phyloP scores from a whole-genome alignment of 2,329 filamentous ascomycete genomes.

The Alternaria gaisen region DNA sequence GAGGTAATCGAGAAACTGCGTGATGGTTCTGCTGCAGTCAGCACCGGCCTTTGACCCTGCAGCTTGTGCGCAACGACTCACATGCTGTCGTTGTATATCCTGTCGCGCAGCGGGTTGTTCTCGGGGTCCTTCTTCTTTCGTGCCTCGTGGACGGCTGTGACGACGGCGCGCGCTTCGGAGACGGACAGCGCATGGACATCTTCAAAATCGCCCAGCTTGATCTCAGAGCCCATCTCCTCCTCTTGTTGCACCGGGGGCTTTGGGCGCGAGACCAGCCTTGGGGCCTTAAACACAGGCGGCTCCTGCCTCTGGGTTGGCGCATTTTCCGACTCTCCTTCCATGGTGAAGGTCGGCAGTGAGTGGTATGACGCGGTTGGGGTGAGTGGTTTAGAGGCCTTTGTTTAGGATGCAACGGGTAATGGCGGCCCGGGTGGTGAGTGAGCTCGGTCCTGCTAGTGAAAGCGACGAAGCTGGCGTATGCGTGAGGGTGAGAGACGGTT shows the following conservation, averaged over 20 bases:
- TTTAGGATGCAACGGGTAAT: not conserved
- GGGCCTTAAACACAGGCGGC: conserved; percentile 42
- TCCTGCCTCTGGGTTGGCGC: conserved; percentile 24
- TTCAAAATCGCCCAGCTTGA: conserved; percentile 93
- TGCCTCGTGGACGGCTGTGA: conserved; percentile 87
- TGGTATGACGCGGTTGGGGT: not conserved
- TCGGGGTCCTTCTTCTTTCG: conserved; percentile 72
- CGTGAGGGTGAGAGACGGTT: not conserved
- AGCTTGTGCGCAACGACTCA: conserved; percentile 24
- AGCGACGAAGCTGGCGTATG: conserved; percentile 1
- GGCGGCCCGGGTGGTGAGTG: not conserved
- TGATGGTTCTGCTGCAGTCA: conserved; percentile 69
- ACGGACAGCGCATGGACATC: conserved; percentile 90
- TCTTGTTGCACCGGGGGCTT: conserved; percentile 76
- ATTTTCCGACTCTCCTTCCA: conserved; percentile 43
- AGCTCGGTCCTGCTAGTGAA: conserved; percentile 5
- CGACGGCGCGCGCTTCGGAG: conserved; percentile 89
- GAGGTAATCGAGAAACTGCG: conserved; percentile 90
- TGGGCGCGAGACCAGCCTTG: conserved; percentile 52
- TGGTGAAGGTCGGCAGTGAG: conserved; percentile 19
- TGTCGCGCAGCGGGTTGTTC: conserved; percentile 77
- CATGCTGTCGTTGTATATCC: conserved; percentile 68
- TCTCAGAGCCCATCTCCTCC: conserved; percentile 82
- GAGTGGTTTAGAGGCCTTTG: conserved; percentile 10
- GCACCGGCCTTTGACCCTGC: conserved; percentile 11